Base-by-base conservation (phyloP, 139 green algal species). In the Gonium pectorale region DNA sequence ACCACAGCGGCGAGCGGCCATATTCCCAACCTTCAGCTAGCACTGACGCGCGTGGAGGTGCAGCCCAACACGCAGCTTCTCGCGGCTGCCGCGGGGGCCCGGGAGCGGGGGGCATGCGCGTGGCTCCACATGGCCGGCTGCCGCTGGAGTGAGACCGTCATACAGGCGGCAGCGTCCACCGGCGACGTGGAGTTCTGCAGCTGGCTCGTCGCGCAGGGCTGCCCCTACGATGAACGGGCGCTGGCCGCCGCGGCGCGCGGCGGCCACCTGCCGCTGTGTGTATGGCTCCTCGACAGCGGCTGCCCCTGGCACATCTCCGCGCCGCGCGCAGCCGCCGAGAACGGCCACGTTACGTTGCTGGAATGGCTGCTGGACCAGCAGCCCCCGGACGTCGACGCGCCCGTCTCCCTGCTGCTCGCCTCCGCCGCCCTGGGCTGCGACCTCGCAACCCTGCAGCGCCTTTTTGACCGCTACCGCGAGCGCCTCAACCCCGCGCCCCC, bases 1-100 rank as follows among this genome's bases (percentile, higher is more conserved):
- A 46, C 66, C 31, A 79, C 70, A 35, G 70, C 70, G 17, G 2
- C 22, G 46, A 79, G 46, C 31, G 70, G 70, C 70, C 33, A n/a
- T 49, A 46, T 66, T 26, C 13, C 52, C 24, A 80, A 80, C 51
- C 72, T 80, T 17, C 26, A 43, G 3, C 11, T 79, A 33, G 46
- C n/a, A 5, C 11, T 64, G 13, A 3, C 33, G 49, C 31, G 17
- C 46, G 7, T 31, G 46, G 70, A 31, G 31, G 43, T 31, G 19
- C 9, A 5, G 26, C 3, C 19, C 33, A 63, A 46, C 5, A 31
- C 70, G 15, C 15, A 19, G 6, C 17, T 79, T 21, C 31, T 79
- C 15, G 49, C 46, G 15, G 70, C 70, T 35, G 70, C 70, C 15
- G 70, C 70, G 1, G 7, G 7, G 5, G 31, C 70, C 21, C 46